phyloP scores from a whole-genome alignment of 345 rosid genomes.

The Eucalyptus cloeziana region DNA sequence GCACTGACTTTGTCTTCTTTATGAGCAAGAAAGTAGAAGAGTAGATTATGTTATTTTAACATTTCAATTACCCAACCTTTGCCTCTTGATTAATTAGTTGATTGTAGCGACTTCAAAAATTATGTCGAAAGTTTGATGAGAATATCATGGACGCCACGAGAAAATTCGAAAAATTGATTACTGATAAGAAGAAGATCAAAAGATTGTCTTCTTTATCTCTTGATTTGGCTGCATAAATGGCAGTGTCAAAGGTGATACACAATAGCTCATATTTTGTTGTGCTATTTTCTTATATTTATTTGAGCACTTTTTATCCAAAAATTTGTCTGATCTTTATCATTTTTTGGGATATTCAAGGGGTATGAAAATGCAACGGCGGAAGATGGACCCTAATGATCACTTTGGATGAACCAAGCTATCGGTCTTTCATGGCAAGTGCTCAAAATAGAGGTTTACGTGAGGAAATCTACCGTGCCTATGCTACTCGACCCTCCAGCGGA shows the following conservation, averaged over 20 bases:
- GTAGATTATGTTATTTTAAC: too few species aligned
- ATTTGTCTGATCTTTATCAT: neutral
- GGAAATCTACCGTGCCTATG: conserved; percentile 60
- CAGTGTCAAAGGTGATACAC: conserved; percentile 59
- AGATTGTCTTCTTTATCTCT: conserved; percentile 80
- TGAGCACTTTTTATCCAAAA: neutral
- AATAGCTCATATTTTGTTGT: neutral
- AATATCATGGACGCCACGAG: conserved; percentile 81
- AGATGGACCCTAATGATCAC: conserved; percentile 76
- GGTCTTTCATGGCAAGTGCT: conserved; percentile 75
- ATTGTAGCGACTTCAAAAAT: conserved; percentile 58
- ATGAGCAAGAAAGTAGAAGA: too few species aligned
- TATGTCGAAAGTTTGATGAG: conserved; percentile 64
- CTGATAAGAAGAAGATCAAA: conserved; percentile 61
- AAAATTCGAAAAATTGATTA: conserved; percentile 66
- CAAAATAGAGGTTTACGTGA: conserved; percentile 62
- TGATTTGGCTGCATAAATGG: conserved; percentile 78
- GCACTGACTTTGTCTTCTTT: too few species aligned
- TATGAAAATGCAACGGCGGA: conserved; percentile 69
- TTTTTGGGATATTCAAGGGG: conserved; percentile 30
- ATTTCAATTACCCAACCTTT: too few species aligned
- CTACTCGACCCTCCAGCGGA: conserved; percentile 59
- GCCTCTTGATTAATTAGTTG: neutral
- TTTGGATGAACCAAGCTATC: conserved; percentile 67
- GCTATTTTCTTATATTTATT: neutral